Conservation (phyloP, 805 yeast genomes). For the Pichia paraexigua region DNA sequence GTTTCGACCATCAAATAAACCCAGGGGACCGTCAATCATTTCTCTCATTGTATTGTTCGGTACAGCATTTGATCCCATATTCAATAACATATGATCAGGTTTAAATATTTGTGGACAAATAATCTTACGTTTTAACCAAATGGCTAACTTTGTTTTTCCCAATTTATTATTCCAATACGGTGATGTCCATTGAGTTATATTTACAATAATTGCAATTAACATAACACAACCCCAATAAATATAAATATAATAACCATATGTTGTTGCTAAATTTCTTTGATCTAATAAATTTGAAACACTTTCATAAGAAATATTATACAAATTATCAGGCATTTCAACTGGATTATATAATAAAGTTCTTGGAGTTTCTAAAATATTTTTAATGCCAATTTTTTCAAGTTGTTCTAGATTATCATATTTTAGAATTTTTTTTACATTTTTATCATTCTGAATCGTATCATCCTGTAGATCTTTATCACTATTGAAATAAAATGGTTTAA, state of each 20-base stretch:
- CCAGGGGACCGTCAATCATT: conserved; percentile 3
- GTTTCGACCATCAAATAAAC: conserved; percentile 4
- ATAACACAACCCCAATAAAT: conserved; percentile 29
- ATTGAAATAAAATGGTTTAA: neutral
- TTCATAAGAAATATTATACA: conserved; percentile 21
- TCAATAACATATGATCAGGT: conserved; percentile 11
- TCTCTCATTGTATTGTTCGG: neutral
- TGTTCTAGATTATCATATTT: conserved; percentile 2
- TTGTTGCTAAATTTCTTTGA: conserved; percentile 26
- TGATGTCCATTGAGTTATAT: conserved; percentile 29
- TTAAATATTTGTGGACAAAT: conserved; percentile 26
- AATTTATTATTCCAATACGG: conserved; percentile 24
- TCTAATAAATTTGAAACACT: conserved; percentile 23
- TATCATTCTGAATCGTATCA: conserved; percentile 3
- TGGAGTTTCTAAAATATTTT: conserved; percentile 2
- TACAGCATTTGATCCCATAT: neutral
- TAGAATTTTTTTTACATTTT: conserved; percentile 3
- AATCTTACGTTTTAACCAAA: conserved; percentile 28
- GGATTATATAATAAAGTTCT: conserved; percentile 20
- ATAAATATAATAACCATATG: conserved; percentile 22
- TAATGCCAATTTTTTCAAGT: conserved; percentile 7
- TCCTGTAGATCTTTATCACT: neutral
- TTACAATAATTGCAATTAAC: conserved; percentile 19
- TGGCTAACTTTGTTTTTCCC: conserved; percentile 15
- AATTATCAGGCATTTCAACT: conserved; percentile 17